Base-by-base conservation (phyloP, 495 filamentous ascomycete genomes). In the Mycothermus thermophilus region DNA sequence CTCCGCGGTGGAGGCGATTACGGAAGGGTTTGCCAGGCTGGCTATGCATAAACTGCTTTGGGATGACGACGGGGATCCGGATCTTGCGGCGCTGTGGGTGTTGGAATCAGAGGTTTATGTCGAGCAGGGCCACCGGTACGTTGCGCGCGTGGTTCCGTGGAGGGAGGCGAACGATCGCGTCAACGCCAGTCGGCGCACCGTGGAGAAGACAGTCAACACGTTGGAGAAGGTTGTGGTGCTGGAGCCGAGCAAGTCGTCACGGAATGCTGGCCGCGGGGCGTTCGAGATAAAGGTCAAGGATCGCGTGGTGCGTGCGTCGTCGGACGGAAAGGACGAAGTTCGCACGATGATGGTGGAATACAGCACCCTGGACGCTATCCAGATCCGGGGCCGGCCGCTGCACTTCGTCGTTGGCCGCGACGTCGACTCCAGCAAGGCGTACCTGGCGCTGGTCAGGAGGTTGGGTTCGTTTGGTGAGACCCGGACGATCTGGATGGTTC, bases 91-190 rank as follows among this genome's bases (percentile, higher is more conserved):
- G 3, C 32, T 64, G 8, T 57, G 51, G 52, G 31, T 44, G 6
- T 25, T 42, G 11, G 63, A 67, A 41, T 49, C 40, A 0, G 63
- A 67, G 44, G 47, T 65, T 7, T 47, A 62, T 23, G 29, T 59
- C 1, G 38, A 56, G 19, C 27, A 45, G 11, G 55, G 51, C 2
- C 35, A 28, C 5, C 50, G 45, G 3, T 32, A 57, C 1, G 46
- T 66, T 9, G 57, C 63, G 2, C 59, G 63, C 2, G 40, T 64
- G 7, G 4, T 59, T 6, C 60, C 60, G 1, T 58, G 55, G 46
- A 53, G 60, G 28, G 28, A 41, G 8, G 54, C 39, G 7, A 66
- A 63, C 27, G 42, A 56, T 14, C 37, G 55, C 3, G 40, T 54
- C 24, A 64, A 65, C 34, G 46, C 63, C 2, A 16, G 45, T 13